These are phyloP conservation scores for Gardenia jasminoides DNA, from an alignment of 257 asterid genomes.

Conservation along the genomic window DNA sequence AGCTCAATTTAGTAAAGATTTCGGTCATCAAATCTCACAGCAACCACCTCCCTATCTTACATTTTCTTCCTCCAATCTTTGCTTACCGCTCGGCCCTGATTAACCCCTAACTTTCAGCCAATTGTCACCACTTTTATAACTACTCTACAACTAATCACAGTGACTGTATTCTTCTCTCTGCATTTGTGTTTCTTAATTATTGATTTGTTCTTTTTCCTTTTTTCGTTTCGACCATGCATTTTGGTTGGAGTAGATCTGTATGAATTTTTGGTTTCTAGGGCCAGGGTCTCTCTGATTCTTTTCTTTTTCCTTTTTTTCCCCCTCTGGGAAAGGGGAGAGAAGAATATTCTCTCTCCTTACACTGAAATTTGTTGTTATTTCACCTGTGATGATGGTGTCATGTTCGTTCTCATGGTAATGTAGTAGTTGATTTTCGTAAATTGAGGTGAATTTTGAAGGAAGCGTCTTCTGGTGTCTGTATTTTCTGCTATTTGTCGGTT, in stretches of 20 bases:
- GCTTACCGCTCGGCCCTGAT: not conserved
- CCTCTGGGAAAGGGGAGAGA: conserved; percentile 12
- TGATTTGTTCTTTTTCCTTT: not conserved
- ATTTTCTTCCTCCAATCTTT: too few species aligned
- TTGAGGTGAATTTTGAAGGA: not conserved
- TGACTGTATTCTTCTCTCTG: not conserved
- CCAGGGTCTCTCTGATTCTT: conserved; percentile 14
- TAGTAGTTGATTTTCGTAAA: conserved; percentile 4
- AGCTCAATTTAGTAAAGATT: too few species aligned
- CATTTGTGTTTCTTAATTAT: conserved; percentile 3
- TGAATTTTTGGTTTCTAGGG: conserved; percentile 8
- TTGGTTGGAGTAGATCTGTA: conserved; percentile 6
- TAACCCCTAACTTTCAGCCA: conserved; percentile 12
- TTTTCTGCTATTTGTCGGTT: conserved; percentile 1
- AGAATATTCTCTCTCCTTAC: conserved; percentile 15
- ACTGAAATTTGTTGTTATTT: not conserved
- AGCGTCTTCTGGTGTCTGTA: conserved; percentile 1
- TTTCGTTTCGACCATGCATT: not conserved
- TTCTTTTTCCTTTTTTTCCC: not conserved
- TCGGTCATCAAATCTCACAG: too few species aligned
- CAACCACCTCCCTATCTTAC: too few species aligned
- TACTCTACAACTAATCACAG: not conserved
- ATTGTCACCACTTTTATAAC: not conserved
- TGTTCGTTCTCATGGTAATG: not conserved
- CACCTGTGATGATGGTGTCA: not conserved